These are phyloP conservation scores for Colletotrichum acutatum DNA, from an alignment of 2,329 filamentous ascomycete species.

Conservation along the genomic window DNA sequence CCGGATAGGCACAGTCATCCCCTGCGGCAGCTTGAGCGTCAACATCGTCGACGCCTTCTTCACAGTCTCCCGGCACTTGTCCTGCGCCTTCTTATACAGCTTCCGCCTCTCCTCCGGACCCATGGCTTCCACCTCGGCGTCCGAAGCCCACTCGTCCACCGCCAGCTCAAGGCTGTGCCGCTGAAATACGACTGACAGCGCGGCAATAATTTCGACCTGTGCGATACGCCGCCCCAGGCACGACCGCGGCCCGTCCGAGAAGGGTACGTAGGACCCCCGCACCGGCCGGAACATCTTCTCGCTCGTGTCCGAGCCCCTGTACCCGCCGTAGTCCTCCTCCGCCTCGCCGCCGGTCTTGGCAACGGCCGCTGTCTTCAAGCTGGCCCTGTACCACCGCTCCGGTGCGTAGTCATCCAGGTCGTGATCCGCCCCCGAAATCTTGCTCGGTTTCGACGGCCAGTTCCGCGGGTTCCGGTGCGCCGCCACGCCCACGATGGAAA, in stretches of 20 bases:
- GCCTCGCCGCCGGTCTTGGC: conserved; percentile 34
- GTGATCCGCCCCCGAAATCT: conserved; percentile 52
- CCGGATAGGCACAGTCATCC: conserved; percentile 70
- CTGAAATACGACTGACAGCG: conserved; percentile 65
- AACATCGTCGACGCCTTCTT: conserved; percentile 69
- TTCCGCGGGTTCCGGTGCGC: conserved; percentile 76
- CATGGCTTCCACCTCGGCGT: conserved; percentile 66
- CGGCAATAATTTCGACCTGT: conserved; percentile 67
- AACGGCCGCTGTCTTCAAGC: conserved; percentile 38
- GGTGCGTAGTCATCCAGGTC: conserved; percentile 78
- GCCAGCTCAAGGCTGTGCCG: conserved; percentile 77
- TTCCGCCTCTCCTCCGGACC: conserved; percentile 53
- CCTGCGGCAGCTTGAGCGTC: conserved; percentile 76
- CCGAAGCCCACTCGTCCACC: conserved; percentile 67
- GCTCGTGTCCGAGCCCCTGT: conserved; percentile 69
- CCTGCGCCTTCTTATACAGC: conserved; percentile 71
- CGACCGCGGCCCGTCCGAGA: conserved; percentile 67
- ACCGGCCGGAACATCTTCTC: conserved; percentile 69
- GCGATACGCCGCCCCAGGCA: conserved; percentile 69
- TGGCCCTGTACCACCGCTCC: conserved; percentile 74
- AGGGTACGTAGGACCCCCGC: conserved; percentile 67
- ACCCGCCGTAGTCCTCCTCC: conserved; percentile 66
- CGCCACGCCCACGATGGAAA: conserved; percentile 67
- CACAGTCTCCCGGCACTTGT: conserved; percentile 63
- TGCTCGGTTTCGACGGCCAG: conserved; percentile 71